Conservation (phyloP, 371 early-diverging fungal genomes). For the Encephalitozoon intestinalis region DNA sequence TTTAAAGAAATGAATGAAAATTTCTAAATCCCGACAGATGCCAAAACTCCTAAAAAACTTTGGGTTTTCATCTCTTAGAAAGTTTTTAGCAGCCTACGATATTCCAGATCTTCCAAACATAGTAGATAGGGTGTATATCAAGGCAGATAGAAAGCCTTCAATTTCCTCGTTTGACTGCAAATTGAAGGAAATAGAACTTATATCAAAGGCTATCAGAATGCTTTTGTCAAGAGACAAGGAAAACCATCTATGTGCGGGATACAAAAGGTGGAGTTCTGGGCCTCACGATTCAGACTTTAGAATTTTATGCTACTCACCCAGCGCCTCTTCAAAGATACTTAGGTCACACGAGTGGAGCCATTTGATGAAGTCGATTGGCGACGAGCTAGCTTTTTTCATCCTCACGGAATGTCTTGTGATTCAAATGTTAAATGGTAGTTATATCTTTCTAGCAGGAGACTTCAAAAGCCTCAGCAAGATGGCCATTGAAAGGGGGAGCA, state of each 20-base stretch:
- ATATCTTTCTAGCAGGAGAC: conserved; percentile 36
- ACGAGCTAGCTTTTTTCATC: conserved; percentile 42
- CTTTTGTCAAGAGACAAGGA: neutral
- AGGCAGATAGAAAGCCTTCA: neutral
- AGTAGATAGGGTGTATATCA: conserved; percentile 5
- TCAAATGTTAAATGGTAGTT: neutral
- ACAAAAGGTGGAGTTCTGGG: neutral
- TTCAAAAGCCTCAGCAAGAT: neutral
- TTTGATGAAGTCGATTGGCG: conserved; percentile 32
- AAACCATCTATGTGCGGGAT: conserved; percentile 8
- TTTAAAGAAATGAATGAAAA: neutral
- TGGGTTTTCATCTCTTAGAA: neutral
- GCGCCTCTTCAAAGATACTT: conserved; percentile 28
- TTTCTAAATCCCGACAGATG: neutral
- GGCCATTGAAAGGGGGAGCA: neutral
- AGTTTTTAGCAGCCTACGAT: neutral
- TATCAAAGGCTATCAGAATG: neutral
- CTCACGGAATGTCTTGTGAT: conserved; percentile 38
- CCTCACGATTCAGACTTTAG: neutral
- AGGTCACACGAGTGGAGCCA: conserved; percentile 25
- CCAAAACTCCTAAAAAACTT: neutral
- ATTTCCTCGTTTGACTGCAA: conserved; percentile 5
- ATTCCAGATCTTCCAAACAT: neutral
- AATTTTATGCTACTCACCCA: conserved; percentile 13
- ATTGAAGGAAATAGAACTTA: neutral